phyloP scores from a whole-genome alignment of 176 grass and related monocot genomes.

The Stipa capillata region DNA sequence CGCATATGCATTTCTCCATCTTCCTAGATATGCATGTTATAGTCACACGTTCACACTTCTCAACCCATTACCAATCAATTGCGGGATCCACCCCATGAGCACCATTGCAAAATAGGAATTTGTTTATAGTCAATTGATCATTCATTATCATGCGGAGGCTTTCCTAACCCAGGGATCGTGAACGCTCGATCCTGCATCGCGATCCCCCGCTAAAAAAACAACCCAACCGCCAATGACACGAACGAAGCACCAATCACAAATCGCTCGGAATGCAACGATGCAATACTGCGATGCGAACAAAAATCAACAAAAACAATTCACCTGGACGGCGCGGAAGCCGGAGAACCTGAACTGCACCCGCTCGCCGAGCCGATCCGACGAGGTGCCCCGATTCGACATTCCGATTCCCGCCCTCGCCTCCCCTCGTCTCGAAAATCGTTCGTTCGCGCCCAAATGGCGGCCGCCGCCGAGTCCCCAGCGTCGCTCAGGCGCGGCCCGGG shows the following conservation, averaged over 20 bases:
- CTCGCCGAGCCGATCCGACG: conserved; percentile 43
- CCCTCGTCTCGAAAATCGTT: not conserved
- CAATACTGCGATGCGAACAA: not conserved
- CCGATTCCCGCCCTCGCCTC: not conserved
- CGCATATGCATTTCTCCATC: not conserved
- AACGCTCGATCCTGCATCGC: not conserved
- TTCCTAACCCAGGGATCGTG: not conserved
- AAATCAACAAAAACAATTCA: conserved; percentile 8
- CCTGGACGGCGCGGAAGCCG: conserved; percentile 57
- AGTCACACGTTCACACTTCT: not conserved
- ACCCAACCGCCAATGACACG: not conserved
- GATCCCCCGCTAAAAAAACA: not conserved
- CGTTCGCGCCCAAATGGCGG: not conserved
- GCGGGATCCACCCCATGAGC: not conserved
- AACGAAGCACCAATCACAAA: not conserved
- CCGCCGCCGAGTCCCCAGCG: not conserved
- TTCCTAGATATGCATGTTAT: not conserved
- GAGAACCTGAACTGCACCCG: conserved; percentile 87
- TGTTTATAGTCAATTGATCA: not conserved
- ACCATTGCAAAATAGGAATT: not conserved
- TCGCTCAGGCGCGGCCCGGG: not conserved
- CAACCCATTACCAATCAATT: not conserved
- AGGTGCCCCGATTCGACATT: conserved; percentile 70
- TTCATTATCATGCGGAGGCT: not conserved
- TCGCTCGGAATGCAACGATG: not conserved